Base-by-base conservation (phyloP, 441 rosid genomes). In the Raphanus hybrid region DNA sequence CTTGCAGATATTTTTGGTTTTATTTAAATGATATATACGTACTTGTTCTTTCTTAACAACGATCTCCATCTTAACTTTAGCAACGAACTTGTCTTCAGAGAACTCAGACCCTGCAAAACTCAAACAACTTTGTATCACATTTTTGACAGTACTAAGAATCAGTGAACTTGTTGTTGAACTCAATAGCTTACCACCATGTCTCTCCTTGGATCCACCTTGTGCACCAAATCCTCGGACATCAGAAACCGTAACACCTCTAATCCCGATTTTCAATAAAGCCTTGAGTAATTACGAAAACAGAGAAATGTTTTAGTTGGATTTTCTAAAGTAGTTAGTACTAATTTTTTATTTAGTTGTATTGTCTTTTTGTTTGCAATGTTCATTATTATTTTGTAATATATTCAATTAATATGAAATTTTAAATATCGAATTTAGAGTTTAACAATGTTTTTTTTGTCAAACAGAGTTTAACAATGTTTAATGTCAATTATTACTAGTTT, bases 191-290 rank as follows among this genome's bases (percentile, higher is more conserved):
- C 97, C 97, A 54, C 92, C 95, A 29, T 88, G 97, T 72, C 97
- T 88, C 84, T 94, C 98, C 1, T 90, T 82, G 52, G 93, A 92
- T 67, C 98, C 95, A 54, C 98, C 99, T 85, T 91, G 94, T 74
- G 96, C 87, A 80, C 97, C 94, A 78, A 91, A 92, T 14, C 97
- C 97, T 78, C 92, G 83, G 80, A 92, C 97, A 84, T 94, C 97
- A 64, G 93, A 94, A 62, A 92, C 90, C n/a, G 96, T 94, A 71
- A 92, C 94, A 68, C 98, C 97, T 74, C 97, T 86, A 37, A 92
- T 91, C 39, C 97, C 97, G 81, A 94, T 91, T 73, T 88, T 86
- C 76, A 92, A 77, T 75, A 92, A 78, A 43, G 90, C 94, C 96
- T 93, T 80, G n/a, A 82, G 23, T 67, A 54, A 48, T 18, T 55